Conservation (phyloP, 805 yeast species). For the Ogataea pini region DNA sequence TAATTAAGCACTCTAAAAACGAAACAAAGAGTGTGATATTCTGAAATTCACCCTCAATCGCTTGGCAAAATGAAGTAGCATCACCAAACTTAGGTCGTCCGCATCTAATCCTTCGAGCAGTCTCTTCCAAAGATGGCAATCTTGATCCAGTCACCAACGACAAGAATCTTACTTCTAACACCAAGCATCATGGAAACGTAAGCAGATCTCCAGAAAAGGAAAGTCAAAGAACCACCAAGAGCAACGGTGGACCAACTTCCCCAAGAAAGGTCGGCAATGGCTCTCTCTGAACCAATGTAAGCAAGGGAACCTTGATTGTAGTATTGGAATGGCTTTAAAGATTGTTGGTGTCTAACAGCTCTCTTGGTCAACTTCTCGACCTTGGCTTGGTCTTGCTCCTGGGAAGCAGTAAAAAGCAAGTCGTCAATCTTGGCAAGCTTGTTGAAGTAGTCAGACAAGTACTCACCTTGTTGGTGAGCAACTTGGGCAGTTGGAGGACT, state of each 20-base stretch:
- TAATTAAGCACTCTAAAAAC: neutral
- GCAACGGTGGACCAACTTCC: conserved; percentile 78
- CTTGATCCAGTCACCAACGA: conserved; percentile 85
- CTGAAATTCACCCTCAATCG: neutral
- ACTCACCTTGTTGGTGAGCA: conserved; percentile 90
- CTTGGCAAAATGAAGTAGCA: neutral
- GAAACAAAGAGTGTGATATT: neutral
- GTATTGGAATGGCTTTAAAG: conserved; percentile 66
- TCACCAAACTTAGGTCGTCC: neutral
- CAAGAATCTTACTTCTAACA: conserved; percentile 81
- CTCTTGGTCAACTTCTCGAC: conserved; percentile 48
- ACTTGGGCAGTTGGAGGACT: conserved; percentile 96
- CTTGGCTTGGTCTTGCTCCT: conserved; percentile 42
- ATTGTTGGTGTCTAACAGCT: conserved; percentile 40
- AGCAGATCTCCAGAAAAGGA: conserved; percentile 92
- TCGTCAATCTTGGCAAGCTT: conserved; percentile 62
- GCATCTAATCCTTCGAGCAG: conserved; percentile 70
- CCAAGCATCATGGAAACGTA: conserved; percentile 90
- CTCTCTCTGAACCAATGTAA: conserved; percentile 87
- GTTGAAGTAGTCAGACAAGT: conserved; percentile 69
- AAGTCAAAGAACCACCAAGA: conserved; percentile 81
- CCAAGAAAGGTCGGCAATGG: conserved; percentile 86
- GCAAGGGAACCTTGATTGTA: conserved; percentile 90
- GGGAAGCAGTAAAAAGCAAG: conserved; percentile 45
- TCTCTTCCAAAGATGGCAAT: conserved; percentile 88